These are phyloP conservation scores for Orbilia oligospora DNA, from an alignment of 2,329 filamentous ascomycete species.

Conservation along the genomic window DNA sequence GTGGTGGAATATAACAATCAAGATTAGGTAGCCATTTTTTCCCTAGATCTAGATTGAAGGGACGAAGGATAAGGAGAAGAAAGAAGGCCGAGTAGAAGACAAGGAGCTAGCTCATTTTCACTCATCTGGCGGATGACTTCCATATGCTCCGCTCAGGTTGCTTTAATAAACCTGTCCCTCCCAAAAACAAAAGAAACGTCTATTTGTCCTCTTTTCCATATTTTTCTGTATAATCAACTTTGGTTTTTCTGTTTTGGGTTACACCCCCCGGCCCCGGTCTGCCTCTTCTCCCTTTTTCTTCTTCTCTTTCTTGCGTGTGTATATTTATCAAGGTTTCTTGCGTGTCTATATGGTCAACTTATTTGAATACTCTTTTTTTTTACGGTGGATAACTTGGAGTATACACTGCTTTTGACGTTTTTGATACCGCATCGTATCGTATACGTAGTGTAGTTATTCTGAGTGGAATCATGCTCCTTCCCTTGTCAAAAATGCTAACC, in stretches of 20 bases:
- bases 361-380: constrained; percentile 10
- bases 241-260: constrained; percentile 1
- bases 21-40: neutral
- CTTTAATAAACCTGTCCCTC: constrained; percentile 38
- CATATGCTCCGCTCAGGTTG: constrained; percentile 8
- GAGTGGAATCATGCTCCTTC: constrained; percentile 21
- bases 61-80: neutral
- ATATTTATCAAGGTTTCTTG: constrained; percentile 44
- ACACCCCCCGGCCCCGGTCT: constrained; percentile 13
- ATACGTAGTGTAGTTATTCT: no score
- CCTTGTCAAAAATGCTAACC: neutral
- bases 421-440: constrained; percentile 1
- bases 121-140: neutral
- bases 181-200: constrained; percentile 37
- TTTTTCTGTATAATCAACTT: constrained; percentile 26
- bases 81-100: no score
- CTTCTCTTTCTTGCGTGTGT: constrained; percentile 44
- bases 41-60: neutral
- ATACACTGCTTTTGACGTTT: neutral
- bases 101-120: neutral
- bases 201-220: constrained; percentile 9
- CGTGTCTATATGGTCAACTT: constrained; percentile 43
- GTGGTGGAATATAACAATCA: neutral
- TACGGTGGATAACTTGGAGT: constrained; percentile 8
- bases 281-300: neutral